Evolutionary conservation across 1,139 yeast species (phyloP).

Genomic region (Debaryomyces udenii): DNA sequence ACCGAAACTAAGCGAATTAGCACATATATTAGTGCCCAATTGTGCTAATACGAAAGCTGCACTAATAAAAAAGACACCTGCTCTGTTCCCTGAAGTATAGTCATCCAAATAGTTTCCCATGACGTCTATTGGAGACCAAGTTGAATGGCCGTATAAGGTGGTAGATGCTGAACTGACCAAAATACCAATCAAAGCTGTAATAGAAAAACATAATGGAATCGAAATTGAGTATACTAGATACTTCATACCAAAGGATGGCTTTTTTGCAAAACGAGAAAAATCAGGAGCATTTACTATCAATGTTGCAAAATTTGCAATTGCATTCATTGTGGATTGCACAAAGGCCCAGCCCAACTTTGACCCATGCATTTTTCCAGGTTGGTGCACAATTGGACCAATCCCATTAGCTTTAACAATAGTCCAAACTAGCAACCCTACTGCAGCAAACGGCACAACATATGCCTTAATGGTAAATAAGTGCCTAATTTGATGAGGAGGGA

Average conservation of each 20-base stretch:
- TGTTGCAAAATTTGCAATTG: conserved; percentile 85
- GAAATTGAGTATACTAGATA: conserved; percentile 55
- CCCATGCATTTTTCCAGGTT: conserved; percentile 53
- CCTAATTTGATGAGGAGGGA: conserved; percentile 79
- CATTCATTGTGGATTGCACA: conserved; percentile 74
- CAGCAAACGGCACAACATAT: conserved; percentile 75
- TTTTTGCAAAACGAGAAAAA: conserved; percentile 78
- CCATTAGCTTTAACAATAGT: conserved; percentile 75
- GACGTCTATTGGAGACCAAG: conserved; percentile 88
- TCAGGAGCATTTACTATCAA: conserved; percentile 88
- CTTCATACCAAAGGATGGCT: conserved; percentile 44
- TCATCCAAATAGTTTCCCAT: conserved; percentile 65
- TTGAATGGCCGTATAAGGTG: conserved; percentile 65
- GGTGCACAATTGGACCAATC: conserved; percentile 67
- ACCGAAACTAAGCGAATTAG: conserved; percentile 88
- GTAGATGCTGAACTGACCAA: conserved; percentile 83
- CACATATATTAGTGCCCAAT: conserved; percentile 89
- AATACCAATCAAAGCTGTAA: conserved; percentile 85
- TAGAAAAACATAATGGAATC: conserved; percentile 75
- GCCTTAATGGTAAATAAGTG: conserved; percentile 84
- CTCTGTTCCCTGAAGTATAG: conserved; percentile 61
- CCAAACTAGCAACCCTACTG: conserved; percentile 80
- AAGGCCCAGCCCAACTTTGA: conserved; percentile 80
- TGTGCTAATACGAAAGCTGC: conserved; percentile 83
- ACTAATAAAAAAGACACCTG: conserved; percentile 83